These are phyloP conservation scores for Colletotrichum sp. DNA, from an alignment of 2,329 filamentous ascomycete genomes.

Conservation along the genomic window DNA sequence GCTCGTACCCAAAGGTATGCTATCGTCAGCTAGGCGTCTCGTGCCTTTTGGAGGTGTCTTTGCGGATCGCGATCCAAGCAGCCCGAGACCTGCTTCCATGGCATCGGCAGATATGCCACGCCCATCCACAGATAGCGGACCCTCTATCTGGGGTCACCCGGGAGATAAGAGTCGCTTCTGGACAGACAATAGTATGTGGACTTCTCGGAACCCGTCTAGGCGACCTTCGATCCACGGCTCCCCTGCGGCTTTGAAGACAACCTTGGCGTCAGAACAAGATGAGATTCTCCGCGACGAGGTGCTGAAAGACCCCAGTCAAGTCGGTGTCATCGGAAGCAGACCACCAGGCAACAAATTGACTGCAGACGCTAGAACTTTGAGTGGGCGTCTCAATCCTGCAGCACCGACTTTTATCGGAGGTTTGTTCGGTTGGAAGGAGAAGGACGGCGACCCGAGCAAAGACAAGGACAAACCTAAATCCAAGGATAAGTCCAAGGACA, in stretches of 20 bases:
- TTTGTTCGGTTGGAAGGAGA: slow-evolving; percentile 58
- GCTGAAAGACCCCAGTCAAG: slow-evolving; percentile 58
- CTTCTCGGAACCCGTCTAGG: slow-evolving; percentile 74
- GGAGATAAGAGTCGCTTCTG: slow-evolving; percentile 67
- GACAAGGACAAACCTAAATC: slow-evolving; percentile 40
- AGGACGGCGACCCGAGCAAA: slow-evolving; percentile 35
- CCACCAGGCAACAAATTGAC: slow-evolving; percentile 53
- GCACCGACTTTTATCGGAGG: slow-evolving; percentile 86
- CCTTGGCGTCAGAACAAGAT: slow-evolving; percentile 67
- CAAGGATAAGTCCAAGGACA: slow-evolving; percentile 35
- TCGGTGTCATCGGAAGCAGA: slow-evolving; percentile 81
- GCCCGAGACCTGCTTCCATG: slow-evolving; percentile 72
- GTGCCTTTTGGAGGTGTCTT: slow-evolving; percentile 53
- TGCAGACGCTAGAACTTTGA: slow-evolving; percentile 38
- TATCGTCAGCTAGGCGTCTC: slow-evolving; percentile 43
- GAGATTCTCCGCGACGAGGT: slow-evolving; percentile 67
- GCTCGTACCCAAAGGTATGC: slow-evolving; percentile 17
- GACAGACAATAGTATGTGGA: slow-evolving; percentile 64
- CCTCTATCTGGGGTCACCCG: slow-evolving; percentile 71
- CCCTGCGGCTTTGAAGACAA: slow-evolving; percentile 66
- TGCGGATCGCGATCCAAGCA: slow-evolving; percentile 61
- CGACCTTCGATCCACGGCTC: slow-evolving; percentile 83
- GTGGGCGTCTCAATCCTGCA: slow-evolving; percentile 78
- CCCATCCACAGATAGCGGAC: slow-evolving; percentile 77
- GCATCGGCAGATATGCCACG: slow-evolving; percentile 74